Percentiles rank a stretch among this genome's conserved stretches.
Conservation (phyloP, 2,329 filamentous ascomycete genomes). For the Diaporthe vaccinii region DNA sequence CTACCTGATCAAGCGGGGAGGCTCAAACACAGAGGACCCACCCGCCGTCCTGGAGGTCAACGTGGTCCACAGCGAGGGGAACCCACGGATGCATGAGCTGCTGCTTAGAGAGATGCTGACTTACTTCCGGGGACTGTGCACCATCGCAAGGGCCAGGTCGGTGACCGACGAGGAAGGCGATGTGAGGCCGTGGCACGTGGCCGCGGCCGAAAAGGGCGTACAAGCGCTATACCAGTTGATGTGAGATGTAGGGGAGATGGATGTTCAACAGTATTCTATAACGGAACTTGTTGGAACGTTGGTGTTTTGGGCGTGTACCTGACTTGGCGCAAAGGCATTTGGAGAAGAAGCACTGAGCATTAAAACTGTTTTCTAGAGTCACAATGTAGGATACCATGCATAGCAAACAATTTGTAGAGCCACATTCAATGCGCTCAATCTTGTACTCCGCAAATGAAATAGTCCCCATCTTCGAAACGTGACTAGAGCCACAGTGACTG, state of each 20-base stretch:
- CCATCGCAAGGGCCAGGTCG: constrained; percentile 76
- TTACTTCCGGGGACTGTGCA: constrained; percentile 77
- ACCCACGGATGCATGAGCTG: constrained; percentile 69
- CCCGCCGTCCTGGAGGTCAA: constrained; percentile 75
- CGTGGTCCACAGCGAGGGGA: constrained; percentile 69
- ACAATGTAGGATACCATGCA: constrained; percentile 35
- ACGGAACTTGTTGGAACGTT: neutral
- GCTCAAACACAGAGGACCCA: constrained; percentile 67
- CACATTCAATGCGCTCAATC: neutral
- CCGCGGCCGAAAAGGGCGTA: constrained; percentile 77
- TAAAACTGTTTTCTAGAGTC: neutral
- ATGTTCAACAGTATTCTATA: neutral
- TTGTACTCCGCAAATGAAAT: neutral
- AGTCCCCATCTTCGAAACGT: neutral
- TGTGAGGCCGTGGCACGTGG: constrained; percentile 83
- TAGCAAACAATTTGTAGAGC: constrained; percentile 29
- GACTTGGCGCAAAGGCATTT: constrained; percentile 25
- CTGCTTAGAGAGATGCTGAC: constrained; percentile 78
- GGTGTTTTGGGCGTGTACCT: neutral
- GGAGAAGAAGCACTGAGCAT: constrained; percentile 12
- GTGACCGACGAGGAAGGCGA: constrained; percentile 70
- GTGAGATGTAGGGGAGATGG: constrained; percentile 55
- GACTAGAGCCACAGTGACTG: neutral
- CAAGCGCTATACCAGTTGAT: constrained; percentile 74
- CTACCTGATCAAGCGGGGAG: constrained; percentile 75